phyloP scores from a whole-genome alignment of 1,139 yeast species.

The Hyphopichia pseudoburtonii region DNA sequence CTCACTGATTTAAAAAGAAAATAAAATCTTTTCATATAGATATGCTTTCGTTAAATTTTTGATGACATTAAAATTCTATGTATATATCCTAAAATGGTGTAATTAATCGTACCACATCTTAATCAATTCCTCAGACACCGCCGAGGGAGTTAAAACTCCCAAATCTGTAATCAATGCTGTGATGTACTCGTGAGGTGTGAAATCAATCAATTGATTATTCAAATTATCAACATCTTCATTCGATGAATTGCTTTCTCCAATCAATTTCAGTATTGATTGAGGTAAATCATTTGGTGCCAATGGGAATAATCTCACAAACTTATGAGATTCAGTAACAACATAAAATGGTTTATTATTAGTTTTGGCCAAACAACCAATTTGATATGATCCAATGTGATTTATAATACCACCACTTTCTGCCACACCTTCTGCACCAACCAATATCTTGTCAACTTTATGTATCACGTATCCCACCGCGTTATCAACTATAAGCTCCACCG shows the following conservation, averaged over 20 bases:
- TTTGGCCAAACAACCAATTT: constrained; percentile 90
- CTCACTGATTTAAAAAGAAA: too few species aligned
- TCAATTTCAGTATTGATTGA: constrained; percentile 46
- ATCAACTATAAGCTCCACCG: constrained; percentile 87
- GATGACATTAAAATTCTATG: too few species aligned
- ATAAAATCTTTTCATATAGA: too few species aligned
- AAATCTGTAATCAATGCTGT: constrained; percentile 95
- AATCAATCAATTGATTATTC: constrained; percentile 62
- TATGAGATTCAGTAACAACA: constrained; percentile 93
- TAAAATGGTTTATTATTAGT: constrained; percentile 90
- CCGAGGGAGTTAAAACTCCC: constrained; percentile 95
- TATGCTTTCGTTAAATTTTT: too few species aligned
- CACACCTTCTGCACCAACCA: constrained; percentile 98
- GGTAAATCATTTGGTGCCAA: constrained; percentile 92
- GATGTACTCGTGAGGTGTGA: constrained; percentile 93
- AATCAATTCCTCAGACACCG: constrained; percentile 95
- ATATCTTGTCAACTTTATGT: constrained; percentile 86
- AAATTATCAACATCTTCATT: constrained; percentile 32
- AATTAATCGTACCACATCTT: constrained; percentile 91
- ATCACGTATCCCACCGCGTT: constrained; percentile 92
- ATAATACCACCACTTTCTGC: constrained; percentile 98
- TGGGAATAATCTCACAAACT: constrained; percentile 94
- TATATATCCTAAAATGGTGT: too few species aligned
- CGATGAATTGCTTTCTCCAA: constrained; percentile 23
- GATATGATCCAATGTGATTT: constrained; percentile 93